Conservation (phyloP, 257 asterid species). For the Buddleja alternifolia region DNA sequence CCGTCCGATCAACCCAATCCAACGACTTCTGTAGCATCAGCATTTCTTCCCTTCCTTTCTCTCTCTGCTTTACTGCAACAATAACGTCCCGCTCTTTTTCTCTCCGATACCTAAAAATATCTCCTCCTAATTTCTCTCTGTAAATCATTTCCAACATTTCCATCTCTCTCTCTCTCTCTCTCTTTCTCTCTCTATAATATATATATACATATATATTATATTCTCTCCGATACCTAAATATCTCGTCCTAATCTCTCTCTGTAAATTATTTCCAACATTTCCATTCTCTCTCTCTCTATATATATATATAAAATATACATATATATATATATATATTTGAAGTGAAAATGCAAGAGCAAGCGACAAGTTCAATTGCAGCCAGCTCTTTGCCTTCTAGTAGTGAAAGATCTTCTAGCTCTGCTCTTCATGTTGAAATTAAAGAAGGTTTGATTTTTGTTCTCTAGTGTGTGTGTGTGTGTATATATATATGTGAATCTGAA, state of each 20-base stretch:
- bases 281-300: not conserved
- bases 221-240: conserved; percentile 33
- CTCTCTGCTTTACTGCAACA: conserved; percentile 17
- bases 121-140: conserved; percentile 16
- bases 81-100: conserved; percentile 58
- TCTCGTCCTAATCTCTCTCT: conserved; percentile 15
- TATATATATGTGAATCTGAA: no score
- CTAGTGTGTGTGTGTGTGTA: not conserved
- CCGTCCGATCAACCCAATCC: conserved; percentile 47
- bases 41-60: conserved; percentile 1
- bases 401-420: conserved; percentile 80
- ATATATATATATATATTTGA: no score
- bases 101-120: conserved; percentile 32
- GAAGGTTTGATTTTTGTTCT: conserved; percentile 43
- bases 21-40: conserved; percentile 30
- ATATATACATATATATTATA: no score
- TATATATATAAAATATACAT: no score
- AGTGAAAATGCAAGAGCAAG: conserved; percentile 71
- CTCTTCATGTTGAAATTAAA: conserved; percentile 57
- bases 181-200: no score
- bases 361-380: conserved; percentile 62
- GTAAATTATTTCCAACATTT: not conserved
- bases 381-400: conserved; percentile 71
- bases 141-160: not conserved
- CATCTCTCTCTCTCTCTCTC: not conserved